Percentiles rank a stretch among this genome's conserved stretches.
Conservation (phyloP, 78 protist species). For the Isochrysis galbana region DNA sequence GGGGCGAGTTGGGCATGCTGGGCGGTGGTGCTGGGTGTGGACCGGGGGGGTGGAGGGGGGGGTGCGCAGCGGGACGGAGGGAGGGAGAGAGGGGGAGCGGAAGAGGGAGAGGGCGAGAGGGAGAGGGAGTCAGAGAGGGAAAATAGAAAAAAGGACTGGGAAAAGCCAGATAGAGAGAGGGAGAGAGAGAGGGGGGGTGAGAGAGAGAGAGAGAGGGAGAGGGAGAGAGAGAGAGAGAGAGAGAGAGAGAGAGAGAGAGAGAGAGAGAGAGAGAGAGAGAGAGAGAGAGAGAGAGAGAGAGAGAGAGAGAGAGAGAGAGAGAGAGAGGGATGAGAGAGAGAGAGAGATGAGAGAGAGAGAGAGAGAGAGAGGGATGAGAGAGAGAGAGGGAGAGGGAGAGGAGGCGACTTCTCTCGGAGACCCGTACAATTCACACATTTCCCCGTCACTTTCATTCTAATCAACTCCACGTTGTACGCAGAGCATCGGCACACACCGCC, state of each 20-base stretch:
- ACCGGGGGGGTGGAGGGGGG: not conserved
- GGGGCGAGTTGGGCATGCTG: not conserved
- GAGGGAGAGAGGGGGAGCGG: not conserved
- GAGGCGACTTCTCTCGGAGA: too few relatives aligned
- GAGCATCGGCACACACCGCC: too few relatives aligned
- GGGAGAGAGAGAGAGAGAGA: not conserved
- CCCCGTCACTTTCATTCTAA: too few relatives aligned
- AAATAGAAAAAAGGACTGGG: not conserved
- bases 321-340: not conserved
- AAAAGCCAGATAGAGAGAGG: not conserved
- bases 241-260: constrained; percentile 8
- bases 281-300: constrained; percentile 3
- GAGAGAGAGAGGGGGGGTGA: not conserved
- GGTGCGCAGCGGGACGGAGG: not conserved
- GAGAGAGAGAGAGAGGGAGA: not conserved
- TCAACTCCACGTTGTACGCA: too few relatives aligned
- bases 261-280: not conserved
- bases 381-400: constrained; percentile 10
- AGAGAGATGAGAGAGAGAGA: too few relatives aligned
- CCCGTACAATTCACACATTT: too few relatives aligned
- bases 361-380: not conserved
- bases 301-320: not conserved
- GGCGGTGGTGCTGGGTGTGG: not conserved
- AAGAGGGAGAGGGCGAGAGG: not conserved
- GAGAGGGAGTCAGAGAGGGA: not conserved